These are phyloP conservation scores for Leccinum subrobustum DNA, from an alignment of 1,284 basidiomycete species.

Conservation along the genomic window DNA sequence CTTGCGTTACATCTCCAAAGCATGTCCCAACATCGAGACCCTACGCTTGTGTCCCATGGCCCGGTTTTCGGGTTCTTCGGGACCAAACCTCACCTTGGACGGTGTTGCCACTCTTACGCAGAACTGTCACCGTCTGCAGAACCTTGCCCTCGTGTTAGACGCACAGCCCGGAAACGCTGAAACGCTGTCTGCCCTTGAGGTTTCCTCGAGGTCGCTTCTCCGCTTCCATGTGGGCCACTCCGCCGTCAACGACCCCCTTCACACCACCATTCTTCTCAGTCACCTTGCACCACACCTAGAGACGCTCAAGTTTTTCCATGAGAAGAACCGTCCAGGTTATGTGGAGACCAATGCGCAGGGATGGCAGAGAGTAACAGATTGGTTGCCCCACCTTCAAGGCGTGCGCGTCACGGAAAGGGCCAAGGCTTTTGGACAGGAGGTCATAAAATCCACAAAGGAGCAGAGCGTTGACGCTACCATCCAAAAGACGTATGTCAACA, in stretches of 20 bases:
- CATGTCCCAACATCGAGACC: slow-evolving; percentile 65
- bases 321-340: slow-evolving; percentile 67
- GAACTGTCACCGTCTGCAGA: slow-evolving; percentile 59
- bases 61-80: slow-evolving; percentile 52
- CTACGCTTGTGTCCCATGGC: slow-evolving; percentile 65
- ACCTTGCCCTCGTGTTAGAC: slow-evolving; percentile 62
- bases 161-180: slow-evolving; percentile 49
- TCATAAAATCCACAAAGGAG: slow-evolving; percentile 36
- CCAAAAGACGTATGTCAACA: slow-evolving; percentile 40
- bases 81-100: slow-evolving; percentile 54
- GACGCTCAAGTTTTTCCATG: slow-evolving; percentile 68
- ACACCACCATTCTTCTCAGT: slow-evolving; percentile 66
- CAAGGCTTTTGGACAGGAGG: slow-evolving; percentile 37
- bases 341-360: slow-evolving; percentile 61
- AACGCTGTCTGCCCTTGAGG: slow-evolving; percentile 42
- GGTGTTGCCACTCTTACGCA: slow-evolving; percentile 57
- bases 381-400: slow-evolving; percentile 65
- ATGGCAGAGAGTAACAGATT: slow-evolving; percentile 68
- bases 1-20: slow-evolving; percentile 52
- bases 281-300: slow-evolving; percentile 72
- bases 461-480: slow-evolving; percentile 59
- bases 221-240: slow-evolving; percentile 74
- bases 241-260: slow-evolving; percentile 63
- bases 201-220: slow-evolving; percentile 61
- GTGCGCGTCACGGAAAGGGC: slow-evolving; percentile 60